Conservation (phyloP, 2,329 filamentous ascomycete genomes). For the Microcyclospora pomicola region DNA sequence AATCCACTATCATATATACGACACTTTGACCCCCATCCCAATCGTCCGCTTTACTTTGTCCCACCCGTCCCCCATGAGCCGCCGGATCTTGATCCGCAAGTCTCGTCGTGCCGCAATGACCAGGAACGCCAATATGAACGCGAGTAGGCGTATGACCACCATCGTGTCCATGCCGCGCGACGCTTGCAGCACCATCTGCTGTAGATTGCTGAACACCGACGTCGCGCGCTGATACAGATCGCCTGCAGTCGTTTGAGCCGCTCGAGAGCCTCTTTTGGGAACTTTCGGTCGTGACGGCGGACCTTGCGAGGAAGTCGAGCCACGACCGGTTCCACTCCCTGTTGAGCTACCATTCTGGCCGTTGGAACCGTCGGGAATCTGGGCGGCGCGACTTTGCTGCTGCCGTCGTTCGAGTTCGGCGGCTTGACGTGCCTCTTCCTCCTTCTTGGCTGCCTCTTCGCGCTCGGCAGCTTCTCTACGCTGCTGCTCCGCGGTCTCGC, state of each 20-base stretch:
- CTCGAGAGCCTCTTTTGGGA: slow-evolving; percentile 8
- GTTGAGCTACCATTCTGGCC: too few relatives aligned
- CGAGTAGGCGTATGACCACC: slow-evolving; percentile 47
- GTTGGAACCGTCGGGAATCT: background rate
- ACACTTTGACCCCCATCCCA: slow-evolving; percentile 95
- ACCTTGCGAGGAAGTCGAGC: background rate
- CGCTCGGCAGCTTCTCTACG: slow-evolving; percentile 25
- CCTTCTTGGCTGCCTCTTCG: slow-evolving; percentile 17
- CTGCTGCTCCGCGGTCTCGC: slow-evolving; percentile 27
- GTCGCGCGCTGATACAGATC: slow-evolving; percentile 14
- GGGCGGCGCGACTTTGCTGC: background rate
- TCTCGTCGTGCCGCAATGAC: slow-evolving; percentile 62
- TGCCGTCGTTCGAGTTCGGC: background rate
- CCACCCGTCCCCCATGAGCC: slow-evolving; percentile 58
- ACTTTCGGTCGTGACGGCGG: slow-evolving; percentile 2
- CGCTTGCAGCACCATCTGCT: slow-evolving; percentile 26
- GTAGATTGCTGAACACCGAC: slow-evolving; percentile 31
- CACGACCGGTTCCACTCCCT: too few relatives aligned
- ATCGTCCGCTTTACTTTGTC: slow-evolving; percentile 70
- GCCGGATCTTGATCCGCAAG: slow-evolving; percentile 59
- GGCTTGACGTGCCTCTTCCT: slow-evolving; percentile 21
- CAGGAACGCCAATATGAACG: slow-evolving; percentile 68
- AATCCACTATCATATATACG: slow-evolving; percentile 55
- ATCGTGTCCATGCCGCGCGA: slow-evolving; percentile 35
- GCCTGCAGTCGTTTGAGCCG: slow-evolving; percentile 7